Conservation (phyloP, 192 early-diverging fungal species). For the Rhizophagus prolifer region DNA sequence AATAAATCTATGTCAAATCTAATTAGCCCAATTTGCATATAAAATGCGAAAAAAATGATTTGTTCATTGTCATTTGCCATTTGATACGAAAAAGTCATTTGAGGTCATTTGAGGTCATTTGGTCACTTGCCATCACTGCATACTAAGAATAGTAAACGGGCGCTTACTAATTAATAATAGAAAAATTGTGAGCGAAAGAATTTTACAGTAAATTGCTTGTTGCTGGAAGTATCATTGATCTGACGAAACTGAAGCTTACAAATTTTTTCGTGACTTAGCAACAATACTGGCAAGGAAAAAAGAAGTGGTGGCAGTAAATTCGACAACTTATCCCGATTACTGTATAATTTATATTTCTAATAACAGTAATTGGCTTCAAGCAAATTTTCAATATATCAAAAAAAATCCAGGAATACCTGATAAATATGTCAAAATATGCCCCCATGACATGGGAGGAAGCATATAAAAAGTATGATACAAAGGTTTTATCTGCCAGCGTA, state of each 20-base stretch:
- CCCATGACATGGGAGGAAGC: not conserved
- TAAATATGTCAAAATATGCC: not conserved
- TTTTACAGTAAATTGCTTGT: not conserved
- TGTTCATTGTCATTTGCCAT: too few relatives aligned
- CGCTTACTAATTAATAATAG: too few relatives aligned
- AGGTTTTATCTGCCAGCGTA: not conserved
- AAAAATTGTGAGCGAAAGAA: not conserved
- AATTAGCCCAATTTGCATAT: too few relatives aligned
- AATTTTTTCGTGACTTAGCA: not conserved
- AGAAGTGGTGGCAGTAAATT: not conserved
- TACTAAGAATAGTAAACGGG: too few relatives aligned
- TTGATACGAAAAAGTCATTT: too few relatives aligned
- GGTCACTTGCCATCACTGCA: too few relatives aligned
- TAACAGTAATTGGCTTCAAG: not conserved
- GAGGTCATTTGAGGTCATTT: too few relatives aligned
- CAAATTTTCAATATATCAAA: not conserved
- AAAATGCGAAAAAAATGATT: too few relatives aligned
- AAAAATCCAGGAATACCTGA: not conserved
- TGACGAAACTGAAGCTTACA: not conserved
- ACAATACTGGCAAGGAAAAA: not conserved
- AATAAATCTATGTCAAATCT: too few relatives aligned
- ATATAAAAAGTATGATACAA: not conserved
- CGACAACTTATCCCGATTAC: not conserved
- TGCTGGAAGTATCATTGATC: not conserved
- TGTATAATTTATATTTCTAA: not conserved